A percentile compares a stretch with the other conserved stretches of the same genome.
phyloP scores from a whole-genome alignment of 2,329 filamentous ascomycete species.

The Fusarium udum region DNA sequence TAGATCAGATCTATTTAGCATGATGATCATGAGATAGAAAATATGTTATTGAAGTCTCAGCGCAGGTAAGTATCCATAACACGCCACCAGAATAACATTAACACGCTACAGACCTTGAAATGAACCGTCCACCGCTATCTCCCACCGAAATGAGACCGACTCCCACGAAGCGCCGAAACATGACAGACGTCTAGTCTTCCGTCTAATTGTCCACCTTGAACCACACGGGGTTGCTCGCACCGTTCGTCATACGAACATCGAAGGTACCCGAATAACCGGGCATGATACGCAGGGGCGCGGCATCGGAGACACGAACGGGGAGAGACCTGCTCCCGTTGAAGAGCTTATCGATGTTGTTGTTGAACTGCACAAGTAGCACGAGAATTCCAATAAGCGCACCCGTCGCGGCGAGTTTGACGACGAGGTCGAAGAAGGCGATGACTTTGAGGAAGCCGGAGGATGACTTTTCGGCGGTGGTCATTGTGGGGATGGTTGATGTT shows the following conservation, averaged over 20 bases:
- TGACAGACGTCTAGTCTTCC: too few relatives aligned
- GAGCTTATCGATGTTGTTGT: not conserved
- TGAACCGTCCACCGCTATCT: not conserved
- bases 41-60: not conserved
- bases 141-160: not conserved
- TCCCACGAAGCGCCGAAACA: not conserved
- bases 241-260: slow-evolving; percentile 11
- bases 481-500: not conserved
- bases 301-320: not conserved
- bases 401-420: slow-evolving; percentile 25
- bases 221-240: not conserved
- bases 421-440: slow-evolving; percentile 27
- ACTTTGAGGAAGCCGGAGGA: slow-evolving; percentile 27
- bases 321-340: not conserved
- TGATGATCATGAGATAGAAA: not conserved
- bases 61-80: not conserved
- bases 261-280: not conserved
- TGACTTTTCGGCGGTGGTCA: slow-evolving; percentile 13
- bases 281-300: not conserved
- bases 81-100: not conserved
- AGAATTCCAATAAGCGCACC: slow-evolving; percentile 34
- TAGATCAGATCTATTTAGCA: not conserved
- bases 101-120: not conserved
- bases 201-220: slow-evolving; percentile 16
- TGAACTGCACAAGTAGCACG: slow-evolving; percentile 22